These are phyloP conservation scores for Trichoderma parareesei DNA, from an alignment of 495 filamentous ascomycete species.

Conservation along the genomic window DNA sequence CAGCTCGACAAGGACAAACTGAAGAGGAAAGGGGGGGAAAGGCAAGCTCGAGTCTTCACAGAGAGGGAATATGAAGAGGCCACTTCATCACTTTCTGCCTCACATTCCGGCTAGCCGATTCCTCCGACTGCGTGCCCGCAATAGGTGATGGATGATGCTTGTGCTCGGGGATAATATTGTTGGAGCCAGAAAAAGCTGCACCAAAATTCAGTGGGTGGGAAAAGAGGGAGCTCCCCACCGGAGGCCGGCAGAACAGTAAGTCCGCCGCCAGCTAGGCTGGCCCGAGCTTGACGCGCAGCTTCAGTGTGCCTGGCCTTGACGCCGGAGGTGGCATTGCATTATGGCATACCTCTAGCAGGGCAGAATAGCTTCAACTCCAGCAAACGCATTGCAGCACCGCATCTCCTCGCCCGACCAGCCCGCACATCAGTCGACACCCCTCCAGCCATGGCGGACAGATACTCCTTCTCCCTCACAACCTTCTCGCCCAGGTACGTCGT, in stretches of 20 bases:
- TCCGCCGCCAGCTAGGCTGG: slow-evolving; percentile 3
- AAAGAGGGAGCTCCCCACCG: not conserved
- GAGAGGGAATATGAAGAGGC: not conserved
- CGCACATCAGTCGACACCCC: not conserved
- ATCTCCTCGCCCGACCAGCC: slow-evolving; percentile 15
- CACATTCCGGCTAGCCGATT: slow-evolving; percentile 4
- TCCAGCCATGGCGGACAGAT: slow-evolving; percentile 84
- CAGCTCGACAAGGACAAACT: not conserved
- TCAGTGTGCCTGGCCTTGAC: not conserved
- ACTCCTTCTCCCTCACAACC: slow-evolving; percentile 98
- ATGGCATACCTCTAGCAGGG: not conserved
- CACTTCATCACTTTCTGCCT: not conserved
- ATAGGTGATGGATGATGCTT: not conserved
- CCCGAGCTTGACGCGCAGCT: slow-evolving; percentile 8
- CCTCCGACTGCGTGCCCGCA: not conserved
- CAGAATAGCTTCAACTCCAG: slow-evolving; percentile 1
- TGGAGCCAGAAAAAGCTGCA: not conserved
- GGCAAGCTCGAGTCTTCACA: slow-evolving; percentile 2
- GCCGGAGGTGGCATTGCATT: not conserved
- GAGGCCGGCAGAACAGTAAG: not conserved
- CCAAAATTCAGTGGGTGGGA: not conserved
- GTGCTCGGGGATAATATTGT: not conserved
- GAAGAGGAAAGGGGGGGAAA: too few species aligned
- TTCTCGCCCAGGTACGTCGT: slow-evolving; percentile 92
- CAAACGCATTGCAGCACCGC: not conserved